Conservation (phyloP, 192 early-diverging fungal species). For the Physocladia obscura region DNA sequence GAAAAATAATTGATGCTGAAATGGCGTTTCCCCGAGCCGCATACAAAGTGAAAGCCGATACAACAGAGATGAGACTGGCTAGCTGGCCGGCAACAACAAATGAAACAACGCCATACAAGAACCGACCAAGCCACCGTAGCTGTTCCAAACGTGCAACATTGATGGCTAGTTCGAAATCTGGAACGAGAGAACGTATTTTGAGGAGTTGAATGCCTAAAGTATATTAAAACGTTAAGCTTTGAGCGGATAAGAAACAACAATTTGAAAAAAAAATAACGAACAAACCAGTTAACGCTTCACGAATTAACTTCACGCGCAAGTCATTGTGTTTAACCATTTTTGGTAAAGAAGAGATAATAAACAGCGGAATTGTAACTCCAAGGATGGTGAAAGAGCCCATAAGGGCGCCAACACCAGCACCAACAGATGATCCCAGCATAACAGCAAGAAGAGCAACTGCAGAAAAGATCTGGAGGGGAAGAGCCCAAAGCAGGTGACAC, state of each 20-base stretch:
- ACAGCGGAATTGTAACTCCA: slow-evolving; percentile 15
- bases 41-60: slow-evolving; percentile 31
- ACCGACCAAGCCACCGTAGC: slow-evolving; percentile 5
- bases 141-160: slow-evolving; percentile 2
- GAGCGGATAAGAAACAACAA: neutral
- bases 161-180: slow-evolving; percentile 12
- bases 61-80: slow-evolving; percentile 3
- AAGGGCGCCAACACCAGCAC: slow-evolving; percentile 6
- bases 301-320: slow-evolving; percentile 30
- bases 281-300: slow-evolving; percentile 32
- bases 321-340: slow-evolving; percentile 12
- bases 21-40: neutral
- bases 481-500: neutral
- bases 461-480: slow-evolving; percentile 14
- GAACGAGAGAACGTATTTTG: slow-evolving; percentile 19
- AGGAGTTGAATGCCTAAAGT: slow-evolving; percentile 29
- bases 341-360: slow-evolving; percentile 16
- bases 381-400: neutral
- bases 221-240: neutral
- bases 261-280: neutral
- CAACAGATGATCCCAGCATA: slow-evolving; percentile 25
- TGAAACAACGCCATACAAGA: slow-evolving; percentile 18
- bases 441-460: slow-evolving; percentile 6
- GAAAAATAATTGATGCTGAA: slow-evolving; percentile 32
- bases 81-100: slow-evolving; percentile 34